A percentile compares a stretch with the other conserved stretches of the same genome.
These are phyloP conservation scores for Aspergillus clavatus DNA, from an alignment of 2,329 filamentous ascomycete species.

Conservation along the genomic window DNA sequence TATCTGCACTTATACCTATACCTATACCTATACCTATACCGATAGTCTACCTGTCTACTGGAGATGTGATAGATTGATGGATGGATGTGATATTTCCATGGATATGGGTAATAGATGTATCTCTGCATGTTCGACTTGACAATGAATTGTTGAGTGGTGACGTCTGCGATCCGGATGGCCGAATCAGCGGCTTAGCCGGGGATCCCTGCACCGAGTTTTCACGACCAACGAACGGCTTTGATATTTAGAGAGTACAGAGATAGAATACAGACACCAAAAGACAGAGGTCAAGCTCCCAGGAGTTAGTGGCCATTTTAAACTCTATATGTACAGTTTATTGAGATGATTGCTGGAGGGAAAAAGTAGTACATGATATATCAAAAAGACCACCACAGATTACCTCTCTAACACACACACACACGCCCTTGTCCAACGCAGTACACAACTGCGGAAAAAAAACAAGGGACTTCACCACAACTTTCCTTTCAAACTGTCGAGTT, in stretches of 20 bases:
- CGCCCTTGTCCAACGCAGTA: neutral
- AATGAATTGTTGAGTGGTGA: neutral
- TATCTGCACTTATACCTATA: too few relatives aligned
- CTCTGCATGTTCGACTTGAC: too few relatives aligned
- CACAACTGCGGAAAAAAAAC: neutral
- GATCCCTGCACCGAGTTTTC: too few relatives aligned
- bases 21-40: too few relatives aligned
- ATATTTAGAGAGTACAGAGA: neutral
- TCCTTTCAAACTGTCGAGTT: too few relatives aligned
- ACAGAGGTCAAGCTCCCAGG: too few relatives aligned
- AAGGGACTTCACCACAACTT: too few relatives aligned
- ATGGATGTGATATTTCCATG: too few relatives aligned
- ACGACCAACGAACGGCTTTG: neutral
- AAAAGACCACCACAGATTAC: conserved; percentile 25
- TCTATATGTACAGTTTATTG: conserved; percentile 30
- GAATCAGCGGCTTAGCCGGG: neutral
- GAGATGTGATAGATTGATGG: too few relatives aligned
- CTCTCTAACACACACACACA: conserved; percentile 9
- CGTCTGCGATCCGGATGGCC: neutral
- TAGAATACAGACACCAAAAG: neutral
- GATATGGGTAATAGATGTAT: too few relatives aligned
- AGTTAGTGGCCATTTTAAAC: conserved; percentile 25
- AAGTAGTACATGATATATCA: conserved; percentile 30
- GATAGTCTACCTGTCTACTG: too few relatives aligned
- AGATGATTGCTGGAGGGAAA: conserved; percentile 16